A percentile compares a stretch with the other conserved stretches of the same genome.
phyloP scores from a whole-genome alignment of 805 yeast species.

The Deakozyma indianensis region DNA sequence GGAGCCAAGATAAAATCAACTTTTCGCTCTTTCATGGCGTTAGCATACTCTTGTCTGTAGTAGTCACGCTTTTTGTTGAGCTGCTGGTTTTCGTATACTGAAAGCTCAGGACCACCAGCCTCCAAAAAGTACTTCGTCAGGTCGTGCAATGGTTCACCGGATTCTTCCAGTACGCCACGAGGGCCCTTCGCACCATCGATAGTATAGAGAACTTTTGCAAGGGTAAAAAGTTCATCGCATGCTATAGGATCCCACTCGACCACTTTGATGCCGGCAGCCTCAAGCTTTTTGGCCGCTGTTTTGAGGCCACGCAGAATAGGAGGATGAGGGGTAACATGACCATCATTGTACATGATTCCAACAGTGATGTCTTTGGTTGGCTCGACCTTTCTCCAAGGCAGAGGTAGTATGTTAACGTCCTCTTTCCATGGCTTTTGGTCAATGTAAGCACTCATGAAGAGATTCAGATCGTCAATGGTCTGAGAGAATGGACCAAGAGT shows the following conservation, averaged over 20 bases:
- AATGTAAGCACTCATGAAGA: constrained; percentile 26
- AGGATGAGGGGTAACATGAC: constrained; percentile 37
- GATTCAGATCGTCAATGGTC: constrained; percentile 25
- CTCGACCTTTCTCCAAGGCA: constrained; percentile 32
- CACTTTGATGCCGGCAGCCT: constrained; percentile 41
- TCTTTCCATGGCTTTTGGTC: constrained; percentile 29
- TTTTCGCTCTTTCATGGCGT: constrained; percentile 7
- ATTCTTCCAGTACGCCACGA: background rate
- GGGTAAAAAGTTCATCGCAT: constrained; percentile 24
- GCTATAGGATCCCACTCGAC: constrained; percentile 32
- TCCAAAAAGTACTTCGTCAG: background rate
- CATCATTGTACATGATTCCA: constrained; percentile 35
- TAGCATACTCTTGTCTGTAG: constrained; percentile 40
- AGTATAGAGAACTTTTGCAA: background rate
- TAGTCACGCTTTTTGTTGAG: constrained; percentile 39
- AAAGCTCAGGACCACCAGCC: background rate
- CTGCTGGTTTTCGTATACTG: constrained; percentile 25
- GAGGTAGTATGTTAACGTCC: constrained; percentile 36
- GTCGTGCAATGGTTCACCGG: background rate
- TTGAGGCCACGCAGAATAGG: constrained; percentile 40
- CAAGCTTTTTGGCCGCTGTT: constrained; percentile 38
- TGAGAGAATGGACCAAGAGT: constrained; percentile 35
- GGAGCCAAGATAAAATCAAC: constrained; percentile 53
- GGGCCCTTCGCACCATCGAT: background rate
- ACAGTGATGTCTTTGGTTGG: constrained; percentile 25